Evolutionary conservation across 1,139 yeast species (phyloP).

Genomic region (Geotrichum citri-aurantii): DNA sequence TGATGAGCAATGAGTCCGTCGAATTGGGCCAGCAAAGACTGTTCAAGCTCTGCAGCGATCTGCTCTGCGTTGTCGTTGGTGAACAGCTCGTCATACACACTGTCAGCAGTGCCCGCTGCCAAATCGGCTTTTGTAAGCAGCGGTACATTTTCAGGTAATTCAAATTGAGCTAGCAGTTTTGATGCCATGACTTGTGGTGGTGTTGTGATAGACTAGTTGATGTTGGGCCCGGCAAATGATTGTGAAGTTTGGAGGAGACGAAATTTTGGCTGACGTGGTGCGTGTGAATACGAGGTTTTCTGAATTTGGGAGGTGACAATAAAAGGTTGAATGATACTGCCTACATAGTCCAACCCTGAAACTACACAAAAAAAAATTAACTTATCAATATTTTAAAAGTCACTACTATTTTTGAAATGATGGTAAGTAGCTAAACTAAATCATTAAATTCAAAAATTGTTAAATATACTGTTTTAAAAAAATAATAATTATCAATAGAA

Average conservation of each 20-base stretch:
- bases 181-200: constrained; percentile 1
- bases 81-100: constrained; percentile 8
- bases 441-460: no score
- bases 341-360: no score
- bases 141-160: neutral
- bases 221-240: neutral
- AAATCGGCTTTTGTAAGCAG: neutral
- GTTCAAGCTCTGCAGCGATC: constrained; percentile 7
- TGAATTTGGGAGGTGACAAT: neutral
- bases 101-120: neutral
- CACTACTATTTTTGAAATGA: no score
- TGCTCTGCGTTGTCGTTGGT: constrained; percentile 9
- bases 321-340: no score
- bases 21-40: constrained; percentile 6
- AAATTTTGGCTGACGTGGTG: neutral
- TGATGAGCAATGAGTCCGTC: neutral
- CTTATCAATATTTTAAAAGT: no score
- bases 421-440: no score
- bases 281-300: neutral
- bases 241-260: neutral
- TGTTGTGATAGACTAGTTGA: neutral
- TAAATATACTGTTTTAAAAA: no score
- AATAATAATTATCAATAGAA: no score
- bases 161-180: constrained; percentile 1
- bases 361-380: no score